phyloP scores from a whole-genome alignment of 2,329 filamentous ascomycete species.

The Dothidotthia symphoricarpi region DNA sequence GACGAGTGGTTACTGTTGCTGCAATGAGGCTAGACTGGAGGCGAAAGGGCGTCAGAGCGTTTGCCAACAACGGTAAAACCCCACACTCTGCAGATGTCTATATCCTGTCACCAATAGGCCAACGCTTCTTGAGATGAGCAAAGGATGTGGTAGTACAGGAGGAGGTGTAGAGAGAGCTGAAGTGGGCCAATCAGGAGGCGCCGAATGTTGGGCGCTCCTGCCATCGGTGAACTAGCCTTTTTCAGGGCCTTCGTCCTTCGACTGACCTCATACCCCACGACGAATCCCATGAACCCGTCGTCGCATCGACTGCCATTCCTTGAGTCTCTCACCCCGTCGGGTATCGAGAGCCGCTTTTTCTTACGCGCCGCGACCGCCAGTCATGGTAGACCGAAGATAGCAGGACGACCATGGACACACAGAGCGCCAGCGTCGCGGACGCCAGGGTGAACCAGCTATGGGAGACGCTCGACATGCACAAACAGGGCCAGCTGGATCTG shows the following conservation, averaged over 20 bases:
- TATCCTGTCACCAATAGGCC: too few relatives aligned
- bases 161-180: background rate
- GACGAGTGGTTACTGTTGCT: too few relatives aligned
- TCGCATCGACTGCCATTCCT: slow-evolving; percentile 22
- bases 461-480: slow-evolving; percentile 73
- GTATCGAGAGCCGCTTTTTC: slow-evolving; percentile 17
- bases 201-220: slow-evolving; percentile 11
- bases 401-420: slow-evolving; percentile 62
- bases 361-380: slow-evolving; percentile 29
- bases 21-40: too few relatives aligned
- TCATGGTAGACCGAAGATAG: slow-evolving; percentile 44
- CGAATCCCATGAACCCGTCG: slow-evolving; percentile 20
- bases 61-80: too few relatives aligned
- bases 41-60: too few relatives aligned
- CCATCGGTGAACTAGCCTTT: slow-evolving; percentile 21
- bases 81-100: too few relatives aligned
- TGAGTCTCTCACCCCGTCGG: slow-evolving; percentile 20
- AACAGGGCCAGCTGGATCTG: slow-evolving; percentile 77
- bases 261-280: slow-evolving; percentile 35
- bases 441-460: slow-evolving; percentile 80
- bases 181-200: slow-evolving; percentile 18
- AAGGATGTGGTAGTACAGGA: background rate
- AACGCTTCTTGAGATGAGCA: too few relatives aligned
- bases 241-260: slow-evolving; percentile 23
- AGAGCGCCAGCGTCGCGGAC: slow-evolving; percentile 76